These are phyloP conservation scores for Hanseniaspora uvarum DNA, from an alignment of 1,139 yeast species.

Conservation along the genomic window DNA sequence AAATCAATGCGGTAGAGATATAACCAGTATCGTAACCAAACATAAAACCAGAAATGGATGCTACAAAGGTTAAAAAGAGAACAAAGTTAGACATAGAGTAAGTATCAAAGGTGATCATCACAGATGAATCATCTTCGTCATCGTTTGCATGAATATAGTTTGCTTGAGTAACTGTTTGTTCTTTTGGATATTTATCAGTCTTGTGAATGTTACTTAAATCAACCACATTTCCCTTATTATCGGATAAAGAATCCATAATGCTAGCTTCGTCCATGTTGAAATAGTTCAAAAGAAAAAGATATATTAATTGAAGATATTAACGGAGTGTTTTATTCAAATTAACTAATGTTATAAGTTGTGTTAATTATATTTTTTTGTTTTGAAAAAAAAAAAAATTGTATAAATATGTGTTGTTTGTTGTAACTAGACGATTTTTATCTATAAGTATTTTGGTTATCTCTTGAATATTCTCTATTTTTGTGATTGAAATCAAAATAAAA, in stretches of 20 bases:
- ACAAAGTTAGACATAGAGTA: conserved; percentile 51
- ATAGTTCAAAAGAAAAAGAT: background rate
- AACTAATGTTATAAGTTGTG: background rate
- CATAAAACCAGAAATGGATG: conserved; percentile 90
- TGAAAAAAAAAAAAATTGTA: too few species aligned
- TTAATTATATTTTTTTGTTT: too few species aligned
- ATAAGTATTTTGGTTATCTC: too few species aligned
- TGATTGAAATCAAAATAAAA: too few species aligned
- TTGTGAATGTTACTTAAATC: conserved; percentile 14
- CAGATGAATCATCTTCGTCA: conserved; percentile 37
- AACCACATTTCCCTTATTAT: conserved; percentile 7
- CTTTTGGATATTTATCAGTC: conserved; percentile 15
- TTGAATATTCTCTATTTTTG: too few species aligned
- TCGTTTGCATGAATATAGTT: conserved; percentile 33
- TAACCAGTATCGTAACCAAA: conserved; percentile 96
- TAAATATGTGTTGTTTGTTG: background rate
- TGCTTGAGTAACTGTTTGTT: conserved; percentile 15
- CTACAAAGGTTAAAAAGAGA: conserved; percentile 58
- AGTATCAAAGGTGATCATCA: conserved; percentile 36
- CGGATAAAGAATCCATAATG: conserved; percentile 11
- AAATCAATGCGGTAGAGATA: conserved; percentile 81
- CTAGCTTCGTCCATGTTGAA: conserved; percentile 16
- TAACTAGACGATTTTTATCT: too few species aligned
- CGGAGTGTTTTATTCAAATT: too few species aligned
- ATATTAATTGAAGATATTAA: background rate